phyloP scores from a whole-genome alignment of 2,329 filamentous ascomycete species.

The Amylocarpus encephaloides region DNA sequence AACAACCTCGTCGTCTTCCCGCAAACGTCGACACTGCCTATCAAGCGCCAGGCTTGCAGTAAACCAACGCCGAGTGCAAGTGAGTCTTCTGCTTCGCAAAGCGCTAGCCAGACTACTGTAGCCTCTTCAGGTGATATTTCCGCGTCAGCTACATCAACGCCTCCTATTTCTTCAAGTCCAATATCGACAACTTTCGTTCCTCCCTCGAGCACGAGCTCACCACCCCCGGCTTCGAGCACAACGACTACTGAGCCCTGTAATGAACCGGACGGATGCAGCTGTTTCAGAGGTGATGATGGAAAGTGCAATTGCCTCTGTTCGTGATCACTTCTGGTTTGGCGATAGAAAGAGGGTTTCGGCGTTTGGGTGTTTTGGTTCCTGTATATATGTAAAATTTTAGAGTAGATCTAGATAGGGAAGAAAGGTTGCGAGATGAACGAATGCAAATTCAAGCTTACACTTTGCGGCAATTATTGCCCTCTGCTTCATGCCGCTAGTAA shows the following conservation, averaged over 20 bases:
- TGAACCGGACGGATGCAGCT: background rate
- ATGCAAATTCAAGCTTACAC: no score
- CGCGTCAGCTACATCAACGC: background rate
- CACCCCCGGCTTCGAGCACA: background rate
- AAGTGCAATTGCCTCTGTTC: background rate
- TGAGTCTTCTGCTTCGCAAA: background rate
- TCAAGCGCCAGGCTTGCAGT: conserved; percentile 3
- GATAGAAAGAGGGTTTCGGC: no score
- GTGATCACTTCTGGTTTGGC: background rate
- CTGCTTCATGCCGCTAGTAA: no score
- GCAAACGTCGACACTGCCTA: background rate
- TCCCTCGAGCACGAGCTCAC: no score
- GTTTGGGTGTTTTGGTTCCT: no score
- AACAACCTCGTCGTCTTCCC: background rate
- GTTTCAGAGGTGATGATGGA: background rate
- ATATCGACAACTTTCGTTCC: no score
- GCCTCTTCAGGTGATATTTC: background rate
- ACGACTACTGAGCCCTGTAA: background rate
- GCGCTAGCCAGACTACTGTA: background rate
- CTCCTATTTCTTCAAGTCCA: no score
- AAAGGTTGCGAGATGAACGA: no score
- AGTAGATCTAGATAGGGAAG: no score
- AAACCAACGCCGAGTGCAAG: background rate
- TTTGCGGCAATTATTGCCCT: no score
- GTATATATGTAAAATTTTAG: no score